Percentiles rank a stretch among this genome's conserved stretches.
These are phyloP conservation scores for Chaetoscypha palmicola DNA, from an alignment of 2,329 filamentous ascomycete genomes.

Conservation along the genomic window DNA sequence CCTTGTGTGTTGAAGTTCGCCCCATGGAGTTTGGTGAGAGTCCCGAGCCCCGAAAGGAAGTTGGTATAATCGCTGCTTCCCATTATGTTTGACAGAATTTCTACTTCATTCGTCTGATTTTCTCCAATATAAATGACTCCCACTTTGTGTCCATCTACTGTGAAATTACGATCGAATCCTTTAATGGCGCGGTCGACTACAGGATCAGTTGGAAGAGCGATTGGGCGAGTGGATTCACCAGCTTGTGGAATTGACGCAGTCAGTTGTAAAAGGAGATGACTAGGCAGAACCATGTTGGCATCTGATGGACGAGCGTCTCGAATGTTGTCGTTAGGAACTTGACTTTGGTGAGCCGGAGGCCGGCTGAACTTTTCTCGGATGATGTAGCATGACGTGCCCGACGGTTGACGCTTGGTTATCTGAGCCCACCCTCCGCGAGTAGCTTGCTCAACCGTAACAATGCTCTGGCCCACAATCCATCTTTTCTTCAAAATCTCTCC, in stretches of 20 bases:
- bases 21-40: slow-evolving; percentile 70
- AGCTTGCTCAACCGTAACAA: slow-evolving; percentile 68
- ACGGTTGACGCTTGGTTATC: slow-evolving; percentile 64
- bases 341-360: slow-evolving; percentile 49
- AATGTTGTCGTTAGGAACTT: slow-evolving; percentile 40
- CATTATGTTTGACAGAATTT: slow-evolving; percentile 79
- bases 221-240: slow-evolving; percentile 54
- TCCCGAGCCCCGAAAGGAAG: slow-evolving; percentile 77
- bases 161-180: slow-evolving; percentile 78
- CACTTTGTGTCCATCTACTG: slow-evolving; percentile 91
- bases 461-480: slow-evolving; percentile 67
- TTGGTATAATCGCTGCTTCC: slow-evolving; percentile 84
- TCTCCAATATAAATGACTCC: slow-evolving; percentile 91
- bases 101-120: slow-evolving; percentile 71
- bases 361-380: slow-evolving; percentile 53
- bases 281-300: slow-evolving; percentile 60
- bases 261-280: slow-evolving; percentile 64
- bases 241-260: slow-evolving; percentile 56
- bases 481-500: slow-evolving; percentile 60
- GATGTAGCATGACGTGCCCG: slow-evolving; percentile 49
- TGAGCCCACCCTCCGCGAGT: slow-evolving; percentile 60
- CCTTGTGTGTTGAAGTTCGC: slow-evolving; percentile 91
- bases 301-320: slow-evolving; percentile 45
- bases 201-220: slow-evolving; percentile 63
- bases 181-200: slow-evolving; percentile 57